Conservation (phyloP, 2,329 filamentous ascomycete genomes). For the Claviceps cyperi region DNA sequence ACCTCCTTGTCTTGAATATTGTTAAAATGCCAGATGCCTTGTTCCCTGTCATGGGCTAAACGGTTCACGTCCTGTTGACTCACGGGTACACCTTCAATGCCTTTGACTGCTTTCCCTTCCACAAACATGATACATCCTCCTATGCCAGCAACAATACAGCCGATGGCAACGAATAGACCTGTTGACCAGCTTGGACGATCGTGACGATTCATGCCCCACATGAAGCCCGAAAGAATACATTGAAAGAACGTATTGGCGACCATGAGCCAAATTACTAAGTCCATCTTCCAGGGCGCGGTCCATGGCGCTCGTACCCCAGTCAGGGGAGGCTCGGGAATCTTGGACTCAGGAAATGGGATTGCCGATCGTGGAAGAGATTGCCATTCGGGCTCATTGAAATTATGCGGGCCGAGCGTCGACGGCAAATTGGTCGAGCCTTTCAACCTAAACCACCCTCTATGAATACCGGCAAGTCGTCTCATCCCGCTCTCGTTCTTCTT, state of each 20-base stretch:
- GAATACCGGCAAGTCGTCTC: conserved; percentile 56
- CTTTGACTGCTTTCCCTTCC: conserved; percentile 59
- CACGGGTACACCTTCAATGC: conserved; percentile 55
- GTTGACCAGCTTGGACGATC: conserved; percentile 67
- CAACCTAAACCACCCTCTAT: conserved; percentile 63
- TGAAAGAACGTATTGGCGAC: conserved; percentile 70
- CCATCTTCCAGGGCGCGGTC: conserved; percentile 60
- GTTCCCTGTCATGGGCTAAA: conserved; percentile 36
- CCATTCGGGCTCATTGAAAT: conserved; percentile 27
- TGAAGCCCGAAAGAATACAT: conserved; percentile 56
- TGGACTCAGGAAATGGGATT: conserved; percentile 49
- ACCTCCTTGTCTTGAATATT: conserved; percentile 24
- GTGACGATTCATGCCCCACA: conserved; percentile 68
- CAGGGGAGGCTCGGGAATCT: conserved; percentile 51
- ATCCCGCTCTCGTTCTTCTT: conserved; percentile 39
- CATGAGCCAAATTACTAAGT: conserved; percentile 67
- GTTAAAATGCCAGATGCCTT: conserved; percentile 41
- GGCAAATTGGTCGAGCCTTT: conserved; percentile 48
- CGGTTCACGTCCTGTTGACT: conserved; percentile 37
- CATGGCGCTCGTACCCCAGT: conserved; percentile 56
- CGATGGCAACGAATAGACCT: conserved; percentile 63
- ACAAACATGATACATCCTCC: conserved; percentile 57
- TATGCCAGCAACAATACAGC: conserved; percentile 51
- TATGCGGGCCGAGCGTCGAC: conserved; percentile 35
- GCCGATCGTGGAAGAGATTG: conserved; percentile 19